Base-by-base conservation (phyloP, 768 basidiomycete species). In the Tulasnella sp. region DNA sequence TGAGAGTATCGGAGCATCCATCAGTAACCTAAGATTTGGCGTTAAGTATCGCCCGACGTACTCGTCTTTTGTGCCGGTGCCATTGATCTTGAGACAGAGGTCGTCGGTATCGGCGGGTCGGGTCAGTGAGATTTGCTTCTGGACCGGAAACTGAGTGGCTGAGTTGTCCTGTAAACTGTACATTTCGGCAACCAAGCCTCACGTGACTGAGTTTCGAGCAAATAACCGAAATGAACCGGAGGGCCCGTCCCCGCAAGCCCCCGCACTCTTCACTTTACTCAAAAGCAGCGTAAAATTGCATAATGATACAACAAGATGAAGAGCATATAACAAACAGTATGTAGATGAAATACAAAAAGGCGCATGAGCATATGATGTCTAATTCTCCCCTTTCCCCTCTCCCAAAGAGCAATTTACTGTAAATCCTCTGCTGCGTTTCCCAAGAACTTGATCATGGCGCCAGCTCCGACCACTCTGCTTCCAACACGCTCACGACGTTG, bases 131-230 rank as follows among this genome's bases (percentile, higher is more conserved):
- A 68, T 76, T 76, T 42, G 17, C 25, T 76, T 76, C 75, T 68
- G 29, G 68, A 76, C 64, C 37, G 67, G 45, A 71, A 36, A 64
- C 9, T 40, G 68, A 71, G 75, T 69, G 67, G 75, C 73, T 42
- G 37, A 38, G 25, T 74, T 42, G 54, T 74, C 37, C 73, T 74
- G 54, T 74, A 74, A 42, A 74, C 58, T 64, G 58, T 64, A 64
- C 22, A 49, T 64, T 64, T 25, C 58, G 58, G 58, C 15, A 34
- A 64, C 29, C 58, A 25, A 64, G 29, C 3, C 29, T 34, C 58
- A 64, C 29, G 58, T 64, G 58, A 25, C 31, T 29, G 7, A 12
- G 58, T 19, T 25, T n/a, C n/a, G n/a, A n/a, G 1, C 3, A 64
- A 64, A 3, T 64, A 64, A 34, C 58, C 58, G 58, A 34, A 64